Evolutionary conservation across 352 stramenopile genomes (phyloP).

Genomic region (Peronospora tabacina): DNA sequence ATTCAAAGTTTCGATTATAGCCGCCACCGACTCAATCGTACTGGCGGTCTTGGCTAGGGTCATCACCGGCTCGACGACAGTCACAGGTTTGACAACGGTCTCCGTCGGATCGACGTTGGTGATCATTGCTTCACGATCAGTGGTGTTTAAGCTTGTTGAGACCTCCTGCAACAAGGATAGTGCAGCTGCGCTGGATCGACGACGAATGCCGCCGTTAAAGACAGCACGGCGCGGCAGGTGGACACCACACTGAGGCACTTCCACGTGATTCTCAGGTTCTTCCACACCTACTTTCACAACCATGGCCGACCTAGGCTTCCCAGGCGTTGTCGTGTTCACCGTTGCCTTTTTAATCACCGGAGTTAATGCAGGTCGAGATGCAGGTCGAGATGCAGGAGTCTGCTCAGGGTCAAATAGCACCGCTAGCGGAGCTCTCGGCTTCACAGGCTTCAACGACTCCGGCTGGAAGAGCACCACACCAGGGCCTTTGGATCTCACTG

Average conservation of each 20-base stretch:
- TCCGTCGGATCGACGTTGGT: neutral
- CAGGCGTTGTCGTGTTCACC: conserved; percentile 17
- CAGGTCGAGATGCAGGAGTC: conserved; percentile 6
- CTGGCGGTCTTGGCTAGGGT: conserved; percentile 1
- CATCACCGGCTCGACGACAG: conserved; percentile 7
- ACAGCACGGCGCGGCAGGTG: conserved; percentile 31
- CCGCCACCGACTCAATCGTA: conserved; percentile 1
- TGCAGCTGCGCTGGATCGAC: conserved; percentile 24
- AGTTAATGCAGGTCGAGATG: conserved; percentile 5
- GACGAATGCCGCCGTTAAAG: conserved; percentile 37
- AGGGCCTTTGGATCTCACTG: conserved; percentile 14
- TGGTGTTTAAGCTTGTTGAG: conserved; percentile 19
- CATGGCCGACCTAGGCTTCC: conserved; percentile 18
- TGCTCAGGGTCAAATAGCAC: conserved; percentile 29
- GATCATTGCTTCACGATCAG: conserved; percentile 1
- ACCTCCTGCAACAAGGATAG: conserved; percentile 30
- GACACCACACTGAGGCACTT: conserved; percentile 18
- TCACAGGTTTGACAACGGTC: conserved; percentile 1
- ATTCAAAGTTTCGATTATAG: neutral
- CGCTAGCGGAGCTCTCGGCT: conserved; percentile 23
- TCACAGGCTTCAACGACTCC: conserved; percentile 24
- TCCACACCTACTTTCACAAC: conserved; percentile 18
- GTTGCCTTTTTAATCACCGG: conserved; percentile 9
- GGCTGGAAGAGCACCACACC: conserved; percentile 30
- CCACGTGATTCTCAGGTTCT: conserved; percentile 11